Conservation (phyloP, 1,139 yeast genomes). For the Nakaseomyces glabratus region DNA sequence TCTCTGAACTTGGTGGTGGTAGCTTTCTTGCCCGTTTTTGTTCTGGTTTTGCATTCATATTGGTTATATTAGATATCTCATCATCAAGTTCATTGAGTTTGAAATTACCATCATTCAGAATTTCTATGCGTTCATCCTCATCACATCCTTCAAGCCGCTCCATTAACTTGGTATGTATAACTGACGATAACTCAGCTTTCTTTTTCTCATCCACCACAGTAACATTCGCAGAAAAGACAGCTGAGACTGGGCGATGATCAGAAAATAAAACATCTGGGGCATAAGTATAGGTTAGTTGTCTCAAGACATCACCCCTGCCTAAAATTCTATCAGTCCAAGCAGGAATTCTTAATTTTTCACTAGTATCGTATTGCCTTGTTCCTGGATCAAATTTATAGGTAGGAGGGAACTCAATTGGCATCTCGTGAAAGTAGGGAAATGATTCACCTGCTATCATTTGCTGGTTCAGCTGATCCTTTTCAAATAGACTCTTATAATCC, state of each 20-base stretch:
- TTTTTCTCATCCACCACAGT: constrained; percentile 58
- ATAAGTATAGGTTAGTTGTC: constrained; percentile 57
- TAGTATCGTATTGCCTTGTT: constrained; percentile 71
- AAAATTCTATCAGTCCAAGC: constrained; percentile 92
- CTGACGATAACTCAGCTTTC: constrained; percentile 48
- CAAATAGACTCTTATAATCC: constrained; percentile 45
- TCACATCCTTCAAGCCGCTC: constrained; percentile 18
- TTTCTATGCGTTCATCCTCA: constrained; percentile 35
- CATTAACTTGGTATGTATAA: constrained; percentile 41
- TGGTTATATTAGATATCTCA: constrained; percentile 7
- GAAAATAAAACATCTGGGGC: constrained; percentile 60
- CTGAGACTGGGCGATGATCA: constrained; percentile 91
- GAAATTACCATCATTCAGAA: constrained; percentile 23
- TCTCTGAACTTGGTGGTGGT: constrained; percentile 86
- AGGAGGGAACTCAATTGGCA: constrained; percentile 69
- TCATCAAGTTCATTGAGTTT: constrained; percentile 13
- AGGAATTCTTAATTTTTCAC: constrained; percentile 87
- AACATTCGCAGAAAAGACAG: constrained; percentile 58
- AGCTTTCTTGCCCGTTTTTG: constrained; percentile 33
- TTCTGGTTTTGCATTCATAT: constrained; percentile 12
- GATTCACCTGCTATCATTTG: constrained; percentile 84
- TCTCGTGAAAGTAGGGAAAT: constrained; percentile 78
- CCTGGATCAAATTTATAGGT: constrained; percentile 93
- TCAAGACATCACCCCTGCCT: constrained; percentile 47
- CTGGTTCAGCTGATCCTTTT: constrained; percentile 69